Percentiles rank a stretch among this genome's conserved stretches.
These are phyloP conservation scores for Pseudofabraea citricarpa DNA, from an alignment of 2,329 filamentous ascomycete genomes.

Conservation along the genomic window DNA sequence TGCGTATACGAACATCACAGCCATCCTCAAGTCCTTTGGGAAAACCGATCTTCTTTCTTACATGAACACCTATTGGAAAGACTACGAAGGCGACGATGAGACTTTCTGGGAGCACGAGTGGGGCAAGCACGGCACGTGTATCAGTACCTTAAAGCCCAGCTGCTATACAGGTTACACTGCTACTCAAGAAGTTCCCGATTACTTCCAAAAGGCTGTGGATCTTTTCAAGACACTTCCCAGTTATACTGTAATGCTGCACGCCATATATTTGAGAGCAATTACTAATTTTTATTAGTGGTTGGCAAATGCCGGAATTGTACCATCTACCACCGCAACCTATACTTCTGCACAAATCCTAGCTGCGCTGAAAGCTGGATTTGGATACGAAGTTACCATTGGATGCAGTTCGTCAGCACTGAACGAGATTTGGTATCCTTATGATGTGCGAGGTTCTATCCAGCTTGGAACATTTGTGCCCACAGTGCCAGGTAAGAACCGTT, in stretches of 20 bases:
- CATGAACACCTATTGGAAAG: conserved; percentile 71
- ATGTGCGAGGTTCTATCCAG: conserved; percentile 47
- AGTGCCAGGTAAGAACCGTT: conserved; percentile 6
- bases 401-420: conserved; percentile 40
- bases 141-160: conserved; percentile 60
- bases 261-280: conserved; percentile 48
- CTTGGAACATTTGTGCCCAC: conserved; percentile 41
- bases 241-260: conserved; percentile 43
- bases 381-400: conserved; percentile 39
- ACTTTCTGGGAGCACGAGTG: conserved; percentile 72
- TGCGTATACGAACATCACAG: conserved; percentile 59
- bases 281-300: conserved; percentile 62
- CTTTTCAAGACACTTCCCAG: conserved; percentile 64
- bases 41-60: conserved; percentile 54
- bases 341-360: conserved; percentile 36
- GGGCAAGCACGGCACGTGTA: conserved; percentile 70
- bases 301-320: conserved; percentile 53
- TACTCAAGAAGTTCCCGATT: conserved; percentile 63
- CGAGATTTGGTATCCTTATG: conserved; percentile 50
- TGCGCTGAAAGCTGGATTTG: conserved; percentile 39
- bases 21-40: conserved; percentile 52
- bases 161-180: conserved; percentile 60
- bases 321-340: conserved; percentile 37
- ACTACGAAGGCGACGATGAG: conserved; percentile 58
- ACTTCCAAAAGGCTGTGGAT: conserved; percentile 60